These are phyloP conservation scores for Canariomyces notabilis DNA, from an alignment of 2,329 filamentous ascomycete genomes.

Conservation along the genomic window DNA sequence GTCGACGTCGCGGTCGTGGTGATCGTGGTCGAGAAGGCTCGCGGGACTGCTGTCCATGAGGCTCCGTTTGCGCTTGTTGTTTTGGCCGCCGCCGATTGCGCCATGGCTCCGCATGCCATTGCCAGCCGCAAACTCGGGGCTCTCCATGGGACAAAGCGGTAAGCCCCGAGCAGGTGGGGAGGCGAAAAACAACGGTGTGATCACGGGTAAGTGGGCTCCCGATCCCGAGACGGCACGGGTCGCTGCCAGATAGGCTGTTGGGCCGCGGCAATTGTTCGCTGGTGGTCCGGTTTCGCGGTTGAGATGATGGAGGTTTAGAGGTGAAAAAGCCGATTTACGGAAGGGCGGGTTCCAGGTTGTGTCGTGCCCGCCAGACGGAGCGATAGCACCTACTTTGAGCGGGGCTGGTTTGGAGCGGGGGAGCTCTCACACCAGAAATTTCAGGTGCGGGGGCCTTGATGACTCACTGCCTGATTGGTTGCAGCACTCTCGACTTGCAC, in stretches of 20 bases:
- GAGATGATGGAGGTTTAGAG: conserved; percentile 25
- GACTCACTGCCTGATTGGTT: not conserved
- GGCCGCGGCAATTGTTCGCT: conserved; percentile 21
- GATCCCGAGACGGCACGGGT: conserved; percentile 21
- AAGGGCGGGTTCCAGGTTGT: conserved; percentile 16
- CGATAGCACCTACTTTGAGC: conserved; percentile 9
- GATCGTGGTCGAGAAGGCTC: conserved; percentile 54
- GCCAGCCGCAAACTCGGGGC: conserved; percentile 35
- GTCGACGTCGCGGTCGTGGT: conserved; percentile 47
- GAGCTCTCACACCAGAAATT: conserved; percentile 9
- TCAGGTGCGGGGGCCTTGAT: conserved; percentile 1
- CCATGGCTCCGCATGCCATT: conserved; percentile 38
- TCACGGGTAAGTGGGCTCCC: conserved; percentile 16
- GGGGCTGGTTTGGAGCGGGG: conserved; percentile 16
- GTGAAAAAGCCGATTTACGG: conserved; percentile 28
- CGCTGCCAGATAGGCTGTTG: conserved; percentile 20
- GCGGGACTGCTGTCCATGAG: conserved; percentile 57
- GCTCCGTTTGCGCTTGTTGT: conserved; percentile 57
- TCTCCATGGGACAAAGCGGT: conserved; percentile 30
- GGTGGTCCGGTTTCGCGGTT: conserved; percentile 29
- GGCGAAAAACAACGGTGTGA: conserved; percentile 5
- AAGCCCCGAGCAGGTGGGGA: conserved; percentile 10
- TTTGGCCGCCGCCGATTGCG: conserved; percentile 33
- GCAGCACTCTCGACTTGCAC: not conserved
- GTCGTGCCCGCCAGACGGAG: conserved; percentile 11